phyloP scores from a whole-genome alignment of 805 yeast species.

The Candida oleophila region DNA sequence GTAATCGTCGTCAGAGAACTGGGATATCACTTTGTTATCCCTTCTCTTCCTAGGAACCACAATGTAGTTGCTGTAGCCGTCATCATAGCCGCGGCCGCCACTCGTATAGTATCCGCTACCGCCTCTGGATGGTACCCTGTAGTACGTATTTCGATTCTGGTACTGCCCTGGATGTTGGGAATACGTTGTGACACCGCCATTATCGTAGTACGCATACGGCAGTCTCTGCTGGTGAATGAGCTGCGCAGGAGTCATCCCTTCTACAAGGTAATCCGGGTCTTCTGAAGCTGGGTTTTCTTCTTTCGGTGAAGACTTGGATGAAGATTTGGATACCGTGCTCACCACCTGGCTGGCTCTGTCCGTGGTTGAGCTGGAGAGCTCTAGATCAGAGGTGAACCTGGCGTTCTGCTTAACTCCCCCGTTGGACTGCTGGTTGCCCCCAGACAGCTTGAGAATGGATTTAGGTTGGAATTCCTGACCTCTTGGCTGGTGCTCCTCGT shows the following conservation, averaged over 20 bases:
- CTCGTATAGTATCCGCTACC: neutral
- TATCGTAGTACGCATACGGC: slow-evolving; percentile 2
- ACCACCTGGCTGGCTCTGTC: neutral
- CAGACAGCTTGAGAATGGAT: neutral
- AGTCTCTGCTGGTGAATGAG: slow-evolving; percentile 22
- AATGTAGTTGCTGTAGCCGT: neutral
- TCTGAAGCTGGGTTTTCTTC: neutral
- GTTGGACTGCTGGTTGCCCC: neutral
- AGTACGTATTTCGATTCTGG: neutral
- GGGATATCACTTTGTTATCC: slow-evolving; percentile 4
- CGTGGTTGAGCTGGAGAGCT: neutral
- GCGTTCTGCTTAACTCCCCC: neutral
- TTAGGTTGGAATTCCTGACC: neutral
- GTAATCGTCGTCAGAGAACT: slow-evolving; percentile 22
- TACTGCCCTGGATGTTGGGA: neutral
- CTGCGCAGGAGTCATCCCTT: slow-evolving; percentile 41
- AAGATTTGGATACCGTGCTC: neutral
- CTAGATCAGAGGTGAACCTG: neutral
- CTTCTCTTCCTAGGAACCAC: neutral
- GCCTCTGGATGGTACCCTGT: neutral
- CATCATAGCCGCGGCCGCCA: neutral
- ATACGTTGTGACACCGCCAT: neutral
- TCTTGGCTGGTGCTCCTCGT: neutral
- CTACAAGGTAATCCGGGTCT: slow-evolving; percentile 26
- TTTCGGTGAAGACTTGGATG: neutral